Evolutionary conservation across 2,329 filamentous ascomycete species (phyloP).

Genomic region (Neopestalotiopsis sp.): DNA sequence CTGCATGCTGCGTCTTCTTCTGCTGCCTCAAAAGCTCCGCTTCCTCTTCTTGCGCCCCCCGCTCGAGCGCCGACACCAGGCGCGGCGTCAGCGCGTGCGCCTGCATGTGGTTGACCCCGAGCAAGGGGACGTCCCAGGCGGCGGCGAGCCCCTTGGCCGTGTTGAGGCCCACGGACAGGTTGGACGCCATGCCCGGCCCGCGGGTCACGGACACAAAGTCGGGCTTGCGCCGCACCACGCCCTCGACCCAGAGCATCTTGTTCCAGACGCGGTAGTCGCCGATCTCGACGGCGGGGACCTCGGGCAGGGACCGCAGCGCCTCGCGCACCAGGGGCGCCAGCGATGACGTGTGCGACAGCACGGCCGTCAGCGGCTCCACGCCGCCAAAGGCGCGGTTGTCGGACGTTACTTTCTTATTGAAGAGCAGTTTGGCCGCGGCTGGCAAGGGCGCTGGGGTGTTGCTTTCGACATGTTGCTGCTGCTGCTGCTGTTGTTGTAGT

Average conservation of each 20-base stretch:
- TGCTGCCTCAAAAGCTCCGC: neutral
- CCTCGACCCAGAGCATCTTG: conserved; percentile 31
- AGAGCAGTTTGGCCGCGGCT: conserved; percentile 65
- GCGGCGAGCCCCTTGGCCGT: conserved; percentile 86
- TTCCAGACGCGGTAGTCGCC: conserved; percentile 19
- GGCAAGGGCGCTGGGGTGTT: conserved; percentile 11
- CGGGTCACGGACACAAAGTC: conserved; percentile 90
- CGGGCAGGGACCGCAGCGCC: conserved; percentile 62
- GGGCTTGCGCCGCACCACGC: conserved; percentile 54
- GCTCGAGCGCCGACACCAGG: conserved; percentile 68
- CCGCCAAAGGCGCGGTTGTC: conserved; percentile 78
- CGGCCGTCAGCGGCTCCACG: conserved; percentile 78
- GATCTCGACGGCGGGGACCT: conserved; percentile 18
- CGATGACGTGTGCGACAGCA: conserved; percentile 75
- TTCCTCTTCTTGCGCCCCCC: conserved; percentile 25
- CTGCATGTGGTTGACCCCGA: conserved; percentile 97
- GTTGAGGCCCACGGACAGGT: conserved; percentile 78
- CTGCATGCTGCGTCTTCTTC: conserved; percentile 14
- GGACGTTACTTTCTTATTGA: conserved; percentile 82
- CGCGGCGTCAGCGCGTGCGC: conserved; percentile 90
- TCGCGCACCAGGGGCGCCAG: conserved; percentile 72
- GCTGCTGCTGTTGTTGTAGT: neutral
- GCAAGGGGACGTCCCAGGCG: conserved; percentile 81
- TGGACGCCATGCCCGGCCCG: conserved; percentile 86
- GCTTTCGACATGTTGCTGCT: neutral